phyloP scores from a whole-genome alignment of 1,284 basidiomycete genomes.

The Boletellus sp. region DNA sequence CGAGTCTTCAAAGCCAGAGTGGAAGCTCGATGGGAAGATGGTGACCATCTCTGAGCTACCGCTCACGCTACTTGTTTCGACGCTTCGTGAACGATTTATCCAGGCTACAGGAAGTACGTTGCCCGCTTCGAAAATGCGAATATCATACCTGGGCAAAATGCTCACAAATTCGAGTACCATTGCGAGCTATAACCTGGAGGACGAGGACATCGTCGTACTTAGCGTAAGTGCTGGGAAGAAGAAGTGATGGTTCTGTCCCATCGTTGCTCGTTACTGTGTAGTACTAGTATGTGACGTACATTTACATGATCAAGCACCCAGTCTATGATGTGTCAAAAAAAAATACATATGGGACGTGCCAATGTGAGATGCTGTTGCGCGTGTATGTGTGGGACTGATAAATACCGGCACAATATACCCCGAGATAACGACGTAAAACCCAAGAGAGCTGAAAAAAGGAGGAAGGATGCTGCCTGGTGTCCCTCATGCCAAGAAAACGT shows the following conservation, averaged over 20 bases:
- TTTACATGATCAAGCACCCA: constrained; percentile 16
- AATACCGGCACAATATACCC: too few relatives aligned
- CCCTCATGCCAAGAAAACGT: constrained; percentile 31
- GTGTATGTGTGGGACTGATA: too few relatives aligned
- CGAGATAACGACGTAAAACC: constrained; percentile 28
- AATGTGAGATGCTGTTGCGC: too few relatives aligned
- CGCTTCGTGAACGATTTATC: constrained; percentile 82
- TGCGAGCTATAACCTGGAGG: constrained; percentile 84
- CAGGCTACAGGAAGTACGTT: constrained; percentile 72
- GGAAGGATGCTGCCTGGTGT: too few relatives aligned
- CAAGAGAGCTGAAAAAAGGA: too few relatives aligned
- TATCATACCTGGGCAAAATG: constrained; percentile 78
- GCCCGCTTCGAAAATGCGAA: constrained; percentile 72
- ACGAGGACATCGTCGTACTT: constrained; percentile 77
- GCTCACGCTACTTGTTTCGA: constrained; percentile 78
- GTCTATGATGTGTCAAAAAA: constrained; percentile 7
- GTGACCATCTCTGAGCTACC: constrained; percentile 79
- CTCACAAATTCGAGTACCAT: constrained; percentile 82
- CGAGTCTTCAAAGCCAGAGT: constrained; percentile 81
- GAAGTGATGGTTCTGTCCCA: constrained; percentile 42
- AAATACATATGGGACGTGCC: background rate
- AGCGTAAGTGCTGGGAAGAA: constrained; percentile 75
- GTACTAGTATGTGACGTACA: constrained; percentile 7
- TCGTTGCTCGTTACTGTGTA: constrained; percentile 5
- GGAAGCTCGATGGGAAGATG: constrained; percentile 82